A percentile compares a stretch with the other conserved stretches of the same genome.
Evolutionary conservation across 768 basidiomycete genomes (phyloP).

Genomic region (Auricularia sp.): DNA sequence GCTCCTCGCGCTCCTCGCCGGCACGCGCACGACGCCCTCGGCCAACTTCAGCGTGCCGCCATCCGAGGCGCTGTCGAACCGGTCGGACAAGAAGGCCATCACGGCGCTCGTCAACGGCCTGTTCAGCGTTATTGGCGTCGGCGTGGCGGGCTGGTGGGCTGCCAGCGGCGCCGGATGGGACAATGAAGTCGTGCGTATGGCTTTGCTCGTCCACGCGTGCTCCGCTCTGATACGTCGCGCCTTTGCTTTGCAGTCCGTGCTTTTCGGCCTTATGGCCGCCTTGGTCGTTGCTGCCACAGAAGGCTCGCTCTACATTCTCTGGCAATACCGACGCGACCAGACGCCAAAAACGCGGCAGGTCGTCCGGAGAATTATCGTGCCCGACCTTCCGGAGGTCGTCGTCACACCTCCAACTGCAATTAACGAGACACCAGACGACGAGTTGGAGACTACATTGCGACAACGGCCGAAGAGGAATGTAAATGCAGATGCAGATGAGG

Average conservation of each 20-base stretch:
- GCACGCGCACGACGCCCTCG: slow-evolving; percentile 68
- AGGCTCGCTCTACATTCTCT: slow-evolving; percentile 59
- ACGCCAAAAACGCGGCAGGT: too few relatives aligned
- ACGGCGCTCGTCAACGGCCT: slow-evolving; percentile 62
- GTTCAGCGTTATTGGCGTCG: slow-evolving; percentile 56
- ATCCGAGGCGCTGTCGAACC: slow-evolving; percentile 32
- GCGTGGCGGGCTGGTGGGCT: slow-evolving; percentile 64
- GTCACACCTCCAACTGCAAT: too few relatives aligned
- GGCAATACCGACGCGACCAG: slow-evolving; percentile 27
- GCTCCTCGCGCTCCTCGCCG: slow-evolving; percentile 70
- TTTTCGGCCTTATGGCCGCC: slow-evolving; percentile 51
- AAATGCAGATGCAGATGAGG: too few relatives aligned
- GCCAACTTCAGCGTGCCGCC: slow-evolving; percentile 48
- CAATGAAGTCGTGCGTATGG: slow-evolving; percentile 60
- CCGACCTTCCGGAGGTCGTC: too few relatives aligned
- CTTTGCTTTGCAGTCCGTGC: slow-evolving; percentile 28
- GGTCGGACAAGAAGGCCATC: slow-evolving; percentile 51
- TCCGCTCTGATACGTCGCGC: slow-evolving; percentile 1
- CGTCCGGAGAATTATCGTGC: too few relatives aligned
- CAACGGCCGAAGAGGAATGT: too few relatives aligned
- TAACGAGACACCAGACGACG: too few relatives aligned
- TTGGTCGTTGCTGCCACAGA: slow-evolving; percentile 64
- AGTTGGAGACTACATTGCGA: too few relatives aligned
- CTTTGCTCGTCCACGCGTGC: slow-evolving; percentile 4
- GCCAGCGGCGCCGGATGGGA: slow-evolving; percentile 52